These are phyloP conservation scores for Pseudocercospora musae DNA, from an alignment of 2,329 filamentous ascomycete genomes.

Conservation along the genomic window DNA sequence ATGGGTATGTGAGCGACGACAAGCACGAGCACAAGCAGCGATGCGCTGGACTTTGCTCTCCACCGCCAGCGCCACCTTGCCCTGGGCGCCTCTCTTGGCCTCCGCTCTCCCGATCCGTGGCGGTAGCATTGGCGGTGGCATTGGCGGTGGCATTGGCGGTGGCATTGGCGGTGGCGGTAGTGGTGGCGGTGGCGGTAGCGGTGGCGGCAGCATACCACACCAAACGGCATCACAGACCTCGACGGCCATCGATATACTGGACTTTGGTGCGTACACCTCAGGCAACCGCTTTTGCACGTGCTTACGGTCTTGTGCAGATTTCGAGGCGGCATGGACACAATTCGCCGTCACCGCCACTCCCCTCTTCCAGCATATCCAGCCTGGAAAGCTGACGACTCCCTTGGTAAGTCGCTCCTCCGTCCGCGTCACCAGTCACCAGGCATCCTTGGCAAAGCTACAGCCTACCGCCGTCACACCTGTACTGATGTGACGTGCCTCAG, in stretches of 20 bases:
- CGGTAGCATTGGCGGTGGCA: too few relatives aligned
- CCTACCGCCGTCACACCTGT: conserved; percentile 23
- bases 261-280: conserved; percentile 15
- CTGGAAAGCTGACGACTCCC: conserved; percentile 42
- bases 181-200: too few relatives aligned
- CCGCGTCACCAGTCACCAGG: conserved; percentile 30
- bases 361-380: conserved; percentile 23
- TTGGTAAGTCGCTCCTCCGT: conserved; percentile 23
- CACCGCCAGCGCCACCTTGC: too few relatives aligned
- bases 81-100: conserved; percentile 19
- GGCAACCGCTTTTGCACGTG: conserved; percentile 5
- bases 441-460: conserved; percentile 11
- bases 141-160: too few relatives aligned
- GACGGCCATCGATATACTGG: conserved; percentile 18
- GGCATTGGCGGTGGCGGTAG: too few relatives aligned
- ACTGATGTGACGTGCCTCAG: conserved; percentile 36
- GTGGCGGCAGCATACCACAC: conserved; percentile 1
- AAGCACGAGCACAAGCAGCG: conserved; percentile 9
- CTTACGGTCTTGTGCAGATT: conserved; percentile 16
- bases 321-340: conserved; percentile 36
- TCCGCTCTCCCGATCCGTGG: conserved; percentile 18
- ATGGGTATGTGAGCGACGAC: conserved; percentile 9
- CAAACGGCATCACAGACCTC: conserved; percentile 1
- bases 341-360: conserved; percentile 36
- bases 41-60: conserved; percentile 29